Conservation (phyloP, 2,329 filamentous ascomycete genomes). For the Lithohypha guttulata region DNA sequence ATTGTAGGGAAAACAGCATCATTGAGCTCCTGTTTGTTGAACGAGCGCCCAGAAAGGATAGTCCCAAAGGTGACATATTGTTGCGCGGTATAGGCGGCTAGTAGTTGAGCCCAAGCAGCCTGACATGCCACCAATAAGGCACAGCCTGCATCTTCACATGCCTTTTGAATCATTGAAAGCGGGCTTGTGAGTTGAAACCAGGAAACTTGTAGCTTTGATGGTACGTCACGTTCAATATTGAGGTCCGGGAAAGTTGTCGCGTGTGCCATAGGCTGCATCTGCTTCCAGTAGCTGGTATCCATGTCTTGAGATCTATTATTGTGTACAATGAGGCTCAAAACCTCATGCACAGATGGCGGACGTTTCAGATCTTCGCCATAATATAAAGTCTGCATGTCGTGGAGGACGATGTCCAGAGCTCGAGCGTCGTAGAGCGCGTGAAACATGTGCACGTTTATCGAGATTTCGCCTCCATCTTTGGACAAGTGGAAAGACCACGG, state of each 20-base stretch:
- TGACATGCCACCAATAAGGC: constrained; percentile 68
- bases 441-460: constrained; percentile 50
- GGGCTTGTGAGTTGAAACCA: constrained; percentile 29
- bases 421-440: constrained; percentile 81
- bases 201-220: constrained; percentile 27
- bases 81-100: constrained; percentile 70
- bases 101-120: constrained; percentile 64
- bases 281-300: constrained; percentile 52
- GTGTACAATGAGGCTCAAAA: constrained; percentile 35
- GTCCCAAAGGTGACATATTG: constrained; percentile 63
- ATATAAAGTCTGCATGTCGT: constrained; percentile 43
- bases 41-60: constrained; percentile 63
- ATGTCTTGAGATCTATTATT: constrained; percentile 30
- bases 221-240: constrained; percentile 46
- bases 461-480: constrained; percentile 19
- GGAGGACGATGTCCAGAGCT: constrained; percentile 56
- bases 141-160: constrained; percentile 49
- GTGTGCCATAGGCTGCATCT: constrained; percentile 41
- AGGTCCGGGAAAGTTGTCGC: constrained; percentile 67
- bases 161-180: constrained; percentile 27
- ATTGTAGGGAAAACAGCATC: constrained; percentile 64
- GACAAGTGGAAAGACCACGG: constrained; percentile 54
- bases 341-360: constrained; percentile 13
- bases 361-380: constrained; percentile 15
- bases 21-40: constrained; percentile 46